Conservation (phyloP, 129 eudicot genomes). For the Saussurea involucrata region DNA sequence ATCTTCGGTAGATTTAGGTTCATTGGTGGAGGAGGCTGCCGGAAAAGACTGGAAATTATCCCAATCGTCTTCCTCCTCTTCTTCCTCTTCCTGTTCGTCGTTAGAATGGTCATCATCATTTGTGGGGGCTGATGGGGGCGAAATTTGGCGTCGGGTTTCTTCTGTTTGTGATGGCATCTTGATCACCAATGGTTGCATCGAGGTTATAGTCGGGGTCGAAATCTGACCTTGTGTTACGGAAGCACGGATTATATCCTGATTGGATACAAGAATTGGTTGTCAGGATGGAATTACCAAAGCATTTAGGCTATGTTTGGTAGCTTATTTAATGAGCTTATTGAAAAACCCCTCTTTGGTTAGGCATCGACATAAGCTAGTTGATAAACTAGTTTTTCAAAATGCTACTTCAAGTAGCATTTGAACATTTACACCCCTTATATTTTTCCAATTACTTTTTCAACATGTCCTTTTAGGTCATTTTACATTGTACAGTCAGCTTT, state of each 20-base stretch:
- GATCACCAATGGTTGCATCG: conserved; percentile 51
- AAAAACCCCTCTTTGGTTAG: not conserved
- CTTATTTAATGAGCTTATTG: not conserved
- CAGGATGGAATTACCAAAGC: conserved; percentile 3
- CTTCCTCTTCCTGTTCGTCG: conserved; percentile 31
- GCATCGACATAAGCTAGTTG: not conserved
- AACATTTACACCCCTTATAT: not conserved
- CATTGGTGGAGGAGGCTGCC: conserved; percentile 42
- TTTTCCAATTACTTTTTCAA: not conserved
- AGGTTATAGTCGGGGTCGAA: conserved; percentile 38
- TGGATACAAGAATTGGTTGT: conserved; percentile 16
- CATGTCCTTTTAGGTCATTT: not conserved
- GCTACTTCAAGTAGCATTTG: not conserved
- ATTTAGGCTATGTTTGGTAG: not conserved
- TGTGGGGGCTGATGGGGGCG: conserved; percentile 26
- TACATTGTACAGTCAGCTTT: not conserved
- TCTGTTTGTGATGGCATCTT: conserved; percentile 67
- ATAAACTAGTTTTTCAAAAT: not conserved
- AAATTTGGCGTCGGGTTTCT: conserved; percentile 34
- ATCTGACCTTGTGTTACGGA: conserved; percentile 77
- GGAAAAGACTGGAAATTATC: conserved; percentile 92
- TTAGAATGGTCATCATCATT: conserved; percentile 16
- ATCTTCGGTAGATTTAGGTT: conserved; percentile 23
- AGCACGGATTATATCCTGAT: conserved; percentile 87
- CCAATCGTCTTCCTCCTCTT: conserved; percentile 50